Conservation (phyloP, 139 green algal genomes). For the Haematococcus lacustris region DNA sequence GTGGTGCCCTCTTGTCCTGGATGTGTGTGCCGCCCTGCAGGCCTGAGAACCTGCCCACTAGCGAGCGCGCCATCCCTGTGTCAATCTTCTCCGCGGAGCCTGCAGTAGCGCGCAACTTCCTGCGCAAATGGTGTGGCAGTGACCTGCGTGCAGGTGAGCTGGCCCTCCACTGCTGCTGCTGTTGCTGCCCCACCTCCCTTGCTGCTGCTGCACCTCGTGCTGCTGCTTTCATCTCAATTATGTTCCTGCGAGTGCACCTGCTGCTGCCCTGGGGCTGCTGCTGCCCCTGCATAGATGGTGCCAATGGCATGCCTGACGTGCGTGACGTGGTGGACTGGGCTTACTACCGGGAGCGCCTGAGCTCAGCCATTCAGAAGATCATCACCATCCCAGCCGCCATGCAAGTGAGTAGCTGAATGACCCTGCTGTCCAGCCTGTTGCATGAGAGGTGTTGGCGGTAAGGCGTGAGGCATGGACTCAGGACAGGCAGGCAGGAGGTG, state of each 20-base stretch:
- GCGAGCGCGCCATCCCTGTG: slow-evolving; percentile 84
- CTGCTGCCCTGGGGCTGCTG: no score
- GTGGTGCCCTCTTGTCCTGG: no score
- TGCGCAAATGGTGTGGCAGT: slow-evolving; percentile 84
- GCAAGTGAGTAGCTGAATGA: slow-evolving; percentile 66
- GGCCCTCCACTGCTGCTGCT: no score
- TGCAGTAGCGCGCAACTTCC: slow-evolving; percentile 71
- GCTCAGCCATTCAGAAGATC: slow-evolving; percentile 95
- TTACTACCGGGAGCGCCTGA: slow-evolving; percentile 92
- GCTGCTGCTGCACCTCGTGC: no score
- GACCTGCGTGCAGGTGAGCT: slow-evolving; percentile 35
- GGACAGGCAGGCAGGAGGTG: slow-evolving; percentile 91
- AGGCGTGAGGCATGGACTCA: slow-evolving; percentile 93
- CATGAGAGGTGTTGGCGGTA: no score
- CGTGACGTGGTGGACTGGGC: slow-evolving; percentile 92
- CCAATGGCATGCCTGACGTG: slow-evolving; percentile 58
- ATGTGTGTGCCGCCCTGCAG: neutral
- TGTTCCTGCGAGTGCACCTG: no score
- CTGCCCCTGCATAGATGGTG: no score
- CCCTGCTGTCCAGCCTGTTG: no score
- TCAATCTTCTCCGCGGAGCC: slow-evolving; percentile 89
- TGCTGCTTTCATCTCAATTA: no score
- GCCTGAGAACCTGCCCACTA: slow-evolving; percentile 62
- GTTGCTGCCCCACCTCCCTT: no score
- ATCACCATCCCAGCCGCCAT: slow-evolving; percentile 97